These are phyloP conservation scores for Endoconidiophora laricicola DNA, from an alignment of 2,329 filamentous ascomycete species.

Conservation along the genomic window DNA sequence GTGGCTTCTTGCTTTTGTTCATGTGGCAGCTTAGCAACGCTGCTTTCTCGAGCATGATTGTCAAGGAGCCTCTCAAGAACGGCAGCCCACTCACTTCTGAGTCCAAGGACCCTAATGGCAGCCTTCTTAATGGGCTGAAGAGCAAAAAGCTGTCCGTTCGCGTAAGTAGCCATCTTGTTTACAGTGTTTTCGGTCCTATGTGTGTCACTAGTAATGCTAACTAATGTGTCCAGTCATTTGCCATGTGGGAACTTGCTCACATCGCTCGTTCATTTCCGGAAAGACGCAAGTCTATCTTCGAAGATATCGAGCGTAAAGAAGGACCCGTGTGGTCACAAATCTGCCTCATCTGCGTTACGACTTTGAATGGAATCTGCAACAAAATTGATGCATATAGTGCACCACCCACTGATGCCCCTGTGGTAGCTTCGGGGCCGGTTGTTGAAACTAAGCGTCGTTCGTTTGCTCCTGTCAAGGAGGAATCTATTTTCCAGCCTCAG, in stretches of 20 bases:
- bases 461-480: slow-evolving; percentile 27
- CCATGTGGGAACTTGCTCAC: slow-evolving; percentile 76
- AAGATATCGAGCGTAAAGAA: slow-evolving; percentile 69
- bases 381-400: slow-evolving; percentile 44
- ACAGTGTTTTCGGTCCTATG: not conserved
- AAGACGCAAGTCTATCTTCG: slow-evolving; percentile 68
- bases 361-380: slow-evolving; percentile 48
- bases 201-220: not conserved
- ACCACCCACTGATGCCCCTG: slow-evolving; percentile 19
- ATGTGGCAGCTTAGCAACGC: slow-evolving; percentile 65
- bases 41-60: slow-evolving; percentile 66
- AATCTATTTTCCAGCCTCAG: slow-evolving; percentile 28
- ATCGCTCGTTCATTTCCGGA: slow-evolving; percentile 60
- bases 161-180: slow-evolving; percentile 26
- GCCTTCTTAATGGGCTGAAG: slow-evolving; percentile 66
- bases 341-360: slow-evolving; percentile 48
- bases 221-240: slow-evolving; percentile 44
- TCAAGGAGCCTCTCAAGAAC: slow-evolving; percentile 67
- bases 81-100: slow-evolving; percentile 68
- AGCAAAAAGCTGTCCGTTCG: slow-evolving; percentile 65
- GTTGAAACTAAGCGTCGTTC: slow-evolving; percentile 21
- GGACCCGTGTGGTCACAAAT: slow-evolving; percentile 73
- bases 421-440: slow-evolving; percentile 13
- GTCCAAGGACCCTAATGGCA: slow-evolving; percentile 83
- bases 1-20: slow-evolving; percentile 49